Percentiles rank a stretch among this genome's conserved stretches.
These are phyloP conservation scores for Bipolaris gigantea DNA, from an alignment of 2,329 filamentous ascomycete genomes.

Conservation along the genomic window DNA sequence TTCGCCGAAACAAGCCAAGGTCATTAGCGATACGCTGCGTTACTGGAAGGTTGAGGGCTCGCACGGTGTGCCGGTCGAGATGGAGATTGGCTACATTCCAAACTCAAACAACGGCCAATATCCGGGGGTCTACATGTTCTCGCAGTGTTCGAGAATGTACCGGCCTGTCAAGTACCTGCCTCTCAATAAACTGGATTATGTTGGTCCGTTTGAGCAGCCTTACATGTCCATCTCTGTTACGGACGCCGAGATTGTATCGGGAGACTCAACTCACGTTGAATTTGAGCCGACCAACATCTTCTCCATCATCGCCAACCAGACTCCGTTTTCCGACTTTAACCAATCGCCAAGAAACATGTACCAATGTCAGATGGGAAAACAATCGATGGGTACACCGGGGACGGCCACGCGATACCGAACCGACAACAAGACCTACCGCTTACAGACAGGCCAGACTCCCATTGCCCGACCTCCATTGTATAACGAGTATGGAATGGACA, in stretches of 20 bases:
- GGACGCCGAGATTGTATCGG: constrained; percentile 84
- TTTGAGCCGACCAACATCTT: constrained; percentile 94
- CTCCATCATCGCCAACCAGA: constrained; percentile 97
- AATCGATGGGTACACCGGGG: constrained; percentile 96
- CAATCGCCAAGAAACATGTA: constrained; percentile 99
- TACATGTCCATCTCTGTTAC: constrained; percentile 97
- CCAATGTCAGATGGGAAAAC: constrained; percentile 80
- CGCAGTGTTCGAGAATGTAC: constrained; percentile 80
- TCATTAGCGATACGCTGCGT: constrained; percentile 82
- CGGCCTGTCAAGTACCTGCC: constrained; percentile 91
- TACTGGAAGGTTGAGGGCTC: constrained; percentile 94
- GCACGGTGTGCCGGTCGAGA: constrained; percentile 75
- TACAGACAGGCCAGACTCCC: constrained; percentile 95
- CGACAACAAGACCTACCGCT: constrained; percentile 93
- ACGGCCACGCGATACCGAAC: constrained; percentile 83
- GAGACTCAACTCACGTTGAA: constrained; percentile 90
- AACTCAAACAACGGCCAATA: constrained; percentile 90
- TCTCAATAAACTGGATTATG: constrained; percentile 80
- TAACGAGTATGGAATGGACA: constrained; percentile 95
- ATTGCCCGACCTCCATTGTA: constrained; percentile 89
- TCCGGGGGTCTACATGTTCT: constrained; percentile 92
- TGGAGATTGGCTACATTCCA: constrained; percentile 92
- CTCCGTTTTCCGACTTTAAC: constrained; percentile 97
- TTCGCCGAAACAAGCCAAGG: constrained; percentile 76
- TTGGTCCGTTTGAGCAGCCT: constrained; percentile 93